phyloP scores from a whole-genome alignment of 495 filamentous ascomycete species.

The Aspergillus asperescens region DNA sequence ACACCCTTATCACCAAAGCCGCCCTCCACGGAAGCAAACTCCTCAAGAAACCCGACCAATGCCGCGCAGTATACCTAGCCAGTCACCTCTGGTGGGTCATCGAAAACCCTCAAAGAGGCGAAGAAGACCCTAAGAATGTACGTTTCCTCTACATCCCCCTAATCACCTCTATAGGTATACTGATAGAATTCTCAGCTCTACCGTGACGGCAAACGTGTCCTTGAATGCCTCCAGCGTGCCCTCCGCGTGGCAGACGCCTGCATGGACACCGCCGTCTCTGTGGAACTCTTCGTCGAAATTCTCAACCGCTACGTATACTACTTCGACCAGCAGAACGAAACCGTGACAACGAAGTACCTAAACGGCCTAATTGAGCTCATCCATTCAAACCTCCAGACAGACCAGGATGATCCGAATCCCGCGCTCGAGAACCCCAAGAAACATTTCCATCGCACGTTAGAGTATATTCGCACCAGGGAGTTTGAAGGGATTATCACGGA shows the following conservation, averaged over 20 bases:
- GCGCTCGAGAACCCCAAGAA: constrained; percentile 78
- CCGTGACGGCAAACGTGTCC: constrained; percentile 91
- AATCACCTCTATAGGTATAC: background rate
- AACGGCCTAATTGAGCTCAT: constrained; percentile 98
- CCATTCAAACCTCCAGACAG: constrained; percentile 86
- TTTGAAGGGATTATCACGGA: constrained; percentile 86
- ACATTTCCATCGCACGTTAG: constrained; percentile 90
- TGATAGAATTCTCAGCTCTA: constrained; percentile 60
- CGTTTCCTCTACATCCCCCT: constrained; percentile 24
- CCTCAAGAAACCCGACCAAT: constrained; percentile 96
- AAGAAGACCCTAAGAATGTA: constrained; percentile 80
- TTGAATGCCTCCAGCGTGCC: constrained; percentile 93
- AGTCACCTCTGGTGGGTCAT: constrained; percentile 98
- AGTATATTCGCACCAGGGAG: constrained; percentile 83
- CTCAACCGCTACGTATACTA: constrained; percentile 98
- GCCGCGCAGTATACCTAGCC: constrained; percentile 90
- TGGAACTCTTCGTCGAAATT: constrained; percentile 97
- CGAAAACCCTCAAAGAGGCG: constrained; percentile 73
- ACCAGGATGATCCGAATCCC: constrained; percentile 61
- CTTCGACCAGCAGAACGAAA: constrained; percentile 98
- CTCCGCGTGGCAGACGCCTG: constrained; percentile 95
- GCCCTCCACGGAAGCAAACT: constrained; percentile 95
- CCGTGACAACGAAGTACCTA: constrained; percentile 94
- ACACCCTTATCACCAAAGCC: constrained; percentile 96
- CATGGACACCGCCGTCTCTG: constrained; percentile 98